Evolutionary conservation across 345 rosid genomes (phyloP).

Genomic region (Schrenkiella parvula): DNA sequence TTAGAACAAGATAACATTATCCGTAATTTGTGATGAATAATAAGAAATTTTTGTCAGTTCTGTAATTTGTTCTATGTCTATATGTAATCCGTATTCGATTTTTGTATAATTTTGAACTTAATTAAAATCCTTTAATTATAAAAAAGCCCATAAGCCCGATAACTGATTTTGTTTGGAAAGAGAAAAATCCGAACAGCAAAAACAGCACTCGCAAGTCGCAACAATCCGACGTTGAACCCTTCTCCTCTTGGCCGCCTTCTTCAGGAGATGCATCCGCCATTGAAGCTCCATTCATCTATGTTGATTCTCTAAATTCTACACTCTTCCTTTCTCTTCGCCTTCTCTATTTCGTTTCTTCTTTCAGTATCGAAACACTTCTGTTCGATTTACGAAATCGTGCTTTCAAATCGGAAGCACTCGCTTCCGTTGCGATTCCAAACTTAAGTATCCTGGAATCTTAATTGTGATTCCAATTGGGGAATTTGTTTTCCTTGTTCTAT

Average conservation of each 20-base stretch:
- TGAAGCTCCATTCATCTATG: conserved; percentile 6
- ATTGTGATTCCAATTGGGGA: neutral
- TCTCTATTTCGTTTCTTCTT: neutral
- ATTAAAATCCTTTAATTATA: neutral
- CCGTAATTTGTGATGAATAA: too few species aligned
- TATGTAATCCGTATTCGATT: too few species aligned
- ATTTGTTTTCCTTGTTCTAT: neutral
- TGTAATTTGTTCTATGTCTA: too few species aligned
- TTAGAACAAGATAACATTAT: too few species aligned
- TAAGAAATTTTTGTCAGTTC: too few species aligned
- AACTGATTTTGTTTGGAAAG: neutral
- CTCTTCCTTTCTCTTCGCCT: neutral
- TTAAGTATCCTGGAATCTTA: neutral
- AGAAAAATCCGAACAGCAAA: neutral
- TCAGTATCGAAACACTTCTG: neutral
- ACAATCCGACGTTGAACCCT: conserved; percentile 19
- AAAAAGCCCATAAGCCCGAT: conserved; percentile 7
- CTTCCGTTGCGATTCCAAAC: neutral
- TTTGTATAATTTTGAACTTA: too few species aligned
- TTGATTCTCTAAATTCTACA: neutral
- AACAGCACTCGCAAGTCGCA: neutral
- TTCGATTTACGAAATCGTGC: neutral
- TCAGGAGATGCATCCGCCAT: conserved; percentile 3
- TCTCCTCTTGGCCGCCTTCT: conserved; percentile 1
- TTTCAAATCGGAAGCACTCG: neutral